phyloP scores from a whole-genome alignment of 2,329 filamentous ascomycete species.

The Apiospora kogelbergensis region DNA sequence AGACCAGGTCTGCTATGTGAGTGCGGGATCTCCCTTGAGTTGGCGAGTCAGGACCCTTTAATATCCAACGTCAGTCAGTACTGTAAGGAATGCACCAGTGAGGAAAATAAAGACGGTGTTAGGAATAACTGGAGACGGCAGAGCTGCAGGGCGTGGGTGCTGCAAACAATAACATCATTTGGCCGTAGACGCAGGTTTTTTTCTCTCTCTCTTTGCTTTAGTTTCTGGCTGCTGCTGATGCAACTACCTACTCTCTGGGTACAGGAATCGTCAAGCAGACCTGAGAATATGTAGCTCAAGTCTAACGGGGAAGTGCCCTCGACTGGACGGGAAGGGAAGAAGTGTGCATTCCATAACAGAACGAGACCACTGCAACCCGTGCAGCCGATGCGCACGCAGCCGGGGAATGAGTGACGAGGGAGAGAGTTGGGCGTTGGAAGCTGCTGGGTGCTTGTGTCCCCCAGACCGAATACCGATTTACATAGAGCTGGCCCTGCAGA shows the following conservation, averaged over 20 bases:
- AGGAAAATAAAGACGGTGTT: conserved; percentile 6
- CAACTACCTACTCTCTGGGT: neutral
- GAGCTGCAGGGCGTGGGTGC: neutral
- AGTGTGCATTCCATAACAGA: neutral
- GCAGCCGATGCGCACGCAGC: neutral
- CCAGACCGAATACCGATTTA: neutral
- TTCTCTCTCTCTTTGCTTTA: neutral
- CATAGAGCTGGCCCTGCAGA: neutral
- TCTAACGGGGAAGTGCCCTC: neutral
- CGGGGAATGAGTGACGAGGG: neutral
- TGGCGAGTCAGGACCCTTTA: conserved; percentile 14
- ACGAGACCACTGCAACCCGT: neutral
- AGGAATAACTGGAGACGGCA: conserved; percentile 1
- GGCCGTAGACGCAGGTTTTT: neutral
- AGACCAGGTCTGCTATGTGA: conserved; percentile 14
- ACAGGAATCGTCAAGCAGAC: neutral
- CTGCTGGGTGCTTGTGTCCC: neutral
- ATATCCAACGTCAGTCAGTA: conserved; percentile 6
- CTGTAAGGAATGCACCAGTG: conserved; percentile 12
- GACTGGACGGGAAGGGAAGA: too few relatives aligned
- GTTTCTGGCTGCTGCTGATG: neutral
- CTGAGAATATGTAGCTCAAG: neutral
- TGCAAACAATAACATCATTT: conserved; percentile 6
- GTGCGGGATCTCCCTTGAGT: conserved; percentile 19
- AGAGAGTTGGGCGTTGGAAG: neutral